Evolutionary conservation across 1,139 yeast species (phyloP).

Genomic region (Meyerozyma guilliermondii): DNA sequence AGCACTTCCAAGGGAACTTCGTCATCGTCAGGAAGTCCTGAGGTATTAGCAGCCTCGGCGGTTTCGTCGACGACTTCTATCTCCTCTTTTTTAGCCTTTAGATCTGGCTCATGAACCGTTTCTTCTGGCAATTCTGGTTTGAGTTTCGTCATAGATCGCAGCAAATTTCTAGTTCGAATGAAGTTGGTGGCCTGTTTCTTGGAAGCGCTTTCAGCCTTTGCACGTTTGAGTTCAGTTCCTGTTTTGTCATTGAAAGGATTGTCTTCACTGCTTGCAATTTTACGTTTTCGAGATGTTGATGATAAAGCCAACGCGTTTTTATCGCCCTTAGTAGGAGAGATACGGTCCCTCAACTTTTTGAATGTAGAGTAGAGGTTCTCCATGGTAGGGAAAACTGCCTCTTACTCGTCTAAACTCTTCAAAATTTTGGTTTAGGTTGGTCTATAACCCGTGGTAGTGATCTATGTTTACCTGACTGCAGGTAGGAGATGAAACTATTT

Average conservation of each 20-base stretch:
- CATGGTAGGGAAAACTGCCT: constrained; percentile 5
- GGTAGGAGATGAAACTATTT: too few relatives aligned
- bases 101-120: background rate
- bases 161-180: constrained; percentile 8
- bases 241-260: constrained; percentile 10
- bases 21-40: constrained; percentile 27
- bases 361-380: constrained; percentile 12
- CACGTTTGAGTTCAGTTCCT: constrained; percentile 1
- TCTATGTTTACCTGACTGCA: too few relatives aligned
- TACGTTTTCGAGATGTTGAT: constrained; percentile 3
- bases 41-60: constrained; percentile 1
- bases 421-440: background rate
- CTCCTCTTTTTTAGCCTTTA: background rate
- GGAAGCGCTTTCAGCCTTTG: constrained; percentile 2
- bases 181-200: constrained; percentile 3
- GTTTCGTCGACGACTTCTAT: constrained; percentile 2
- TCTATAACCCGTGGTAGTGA: too few relatives aligned
- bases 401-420: background rate
- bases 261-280: constrained; percentile 6
- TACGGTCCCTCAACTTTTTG: constrained; percentile 9
- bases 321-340: constrained; percentile 5
- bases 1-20: constrained; percentile 48
- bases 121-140: background rate
- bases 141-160: background rate
- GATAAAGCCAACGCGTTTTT: background rate